A percentile compares a stretch with the other conserved stretches of the same genome.
These are phyloP conservation scores for Coemansia sp. DNA, from an alignment of 371 early-diverging fungal genomes.

Conservation along the genomic window DNA sequence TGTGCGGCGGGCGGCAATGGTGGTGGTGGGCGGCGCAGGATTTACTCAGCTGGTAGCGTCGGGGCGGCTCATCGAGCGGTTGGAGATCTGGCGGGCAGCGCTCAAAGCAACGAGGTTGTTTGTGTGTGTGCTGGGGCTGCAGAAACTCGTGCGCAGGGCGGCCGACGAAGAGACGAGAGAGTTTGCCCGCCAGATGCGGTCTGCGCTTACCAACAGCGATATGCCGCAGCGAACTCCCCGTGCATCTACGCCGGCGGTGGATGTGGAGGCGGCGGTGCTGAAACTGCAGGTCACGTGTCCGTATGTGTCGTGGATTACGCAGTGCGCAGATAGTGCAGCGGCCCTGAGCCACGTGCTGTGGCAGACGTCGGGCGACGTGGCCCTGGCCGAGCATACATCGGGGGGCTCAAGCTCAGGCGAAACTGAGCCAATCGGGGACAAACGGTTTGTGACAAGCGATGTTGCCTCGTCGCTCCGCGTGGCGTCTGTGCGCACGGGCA, in stretches of 20 bases:
- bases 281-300: constrained; percentile 33
- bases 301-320: constrained; percentile 34
- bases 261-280: constrained; percentile 26
- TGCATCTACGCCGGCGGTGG: not conserved
- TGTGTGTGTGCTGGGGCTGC: constrained; percentile 39
- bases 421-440: too few relatives aligned
- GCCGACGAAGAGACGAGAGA: constrained; percentile 23
- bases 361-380: constrained; percentile 39
- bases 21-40: constrained; percentile 16
- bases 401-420: not conserved
- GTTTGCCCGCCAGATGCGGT: constrained; percentile 41
- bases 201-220: constrained; percentile 10
- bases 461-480: constrained; percentile 13
- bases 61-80: not conserved
- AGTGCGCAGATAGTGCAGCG: constrained; percentile 15
- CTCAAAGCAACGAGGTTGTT: constrained; percentile 19
- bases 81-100: constrained; percentile 38
- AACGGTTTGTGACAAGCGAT: constrained; percentile 17
- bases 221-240: not conserved
- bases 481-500: constrained; percentile 24
- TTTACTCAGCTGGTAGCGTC: constrained; percentile 13
- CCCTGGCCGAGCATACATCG: constrained; percentile 10
- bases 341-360: constrained; percentile 26
- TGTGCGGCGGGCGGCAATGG: constrained; percentile 23
- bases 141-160: constrained; percentile 8